phyloP scores from a whole-genome alignment of 768 basidiomycete genomes.

The Trametes coccinea region DNA sequence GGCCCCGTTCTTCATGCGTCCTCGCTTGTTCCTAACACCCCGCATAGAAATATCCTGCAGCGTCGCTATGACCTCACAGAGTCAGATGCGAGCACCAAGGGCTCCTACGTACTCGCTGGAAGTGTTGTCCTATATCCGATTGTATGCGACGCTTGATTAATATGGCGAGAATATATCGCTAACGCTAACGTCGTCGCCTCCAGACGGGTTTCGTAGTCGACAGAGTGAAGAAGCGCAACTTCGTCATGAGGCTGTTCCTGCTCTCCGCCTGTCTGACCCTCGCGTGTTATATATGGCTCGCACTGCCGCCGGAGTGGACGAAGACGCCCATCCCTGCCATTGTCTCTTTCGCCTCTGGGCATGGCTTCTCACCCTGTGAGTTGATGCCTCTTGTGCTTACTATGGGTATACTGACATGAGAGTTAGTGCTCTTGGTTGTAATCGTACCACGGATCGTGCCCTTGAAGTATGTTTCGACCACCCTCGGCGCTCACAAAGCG shows the following conservation, averaged over 20 bases:
- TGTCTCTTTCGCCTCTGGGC: slow-evolving; percentile 59
- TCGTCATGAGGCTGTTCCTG: slow-evolving; percentile 58
- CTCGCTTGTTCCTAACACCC: neutral
- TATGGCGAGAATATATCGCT: neutral
- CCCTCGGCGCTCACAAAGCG: slow-evolving; percentile 76
- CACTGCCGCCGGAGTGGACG: slow-evolving; percentile 58
- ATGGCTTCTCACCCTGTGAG: slow-evolving; percentile 74
- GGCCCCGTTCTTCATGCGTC: neutral
- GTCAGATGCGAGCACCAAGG: slow-evolving; percentile 57
- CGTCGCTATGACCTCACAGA: slow-evolving; percentile 63
- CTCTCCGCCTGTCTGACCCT: slow-evolving; percentile 61
- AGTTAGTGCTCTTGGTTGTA: slow-evolving; percentile 67
- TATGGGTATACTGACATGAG: neutral
- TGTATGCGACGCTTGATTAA: slow-evolving; percentile 40
- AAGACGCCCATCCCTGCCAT: slow-evolving; percentile 61
- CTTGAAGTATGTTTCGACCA: slow-evolving; percentile 73
- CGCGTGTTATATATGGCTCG: slow-evolving; percentile 65
- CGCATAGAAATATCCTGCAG: slow-evolving; percentile 67
- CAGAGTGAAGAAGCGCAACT: slow-evolving; percentile 52
- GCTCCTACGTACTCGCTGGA: slow-evolving; percentile 71
- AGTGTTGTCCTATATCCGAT: slow-evolving; percentile 70
- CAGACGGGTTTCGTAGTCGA: slow-evolving; percentile 72
- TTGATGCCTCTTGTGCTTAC: slow-evolving; percentile 1
- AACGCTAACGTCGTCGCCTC: neutral
- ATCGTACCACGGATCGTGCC: slow-evolving; percentile 74